A percentile compares a stretch with the other conserved stretches of the same genome.
Conservation (phyloP, 2,329 filamentous ascomycete species). For the Aspergillus glaucus region DNA sequence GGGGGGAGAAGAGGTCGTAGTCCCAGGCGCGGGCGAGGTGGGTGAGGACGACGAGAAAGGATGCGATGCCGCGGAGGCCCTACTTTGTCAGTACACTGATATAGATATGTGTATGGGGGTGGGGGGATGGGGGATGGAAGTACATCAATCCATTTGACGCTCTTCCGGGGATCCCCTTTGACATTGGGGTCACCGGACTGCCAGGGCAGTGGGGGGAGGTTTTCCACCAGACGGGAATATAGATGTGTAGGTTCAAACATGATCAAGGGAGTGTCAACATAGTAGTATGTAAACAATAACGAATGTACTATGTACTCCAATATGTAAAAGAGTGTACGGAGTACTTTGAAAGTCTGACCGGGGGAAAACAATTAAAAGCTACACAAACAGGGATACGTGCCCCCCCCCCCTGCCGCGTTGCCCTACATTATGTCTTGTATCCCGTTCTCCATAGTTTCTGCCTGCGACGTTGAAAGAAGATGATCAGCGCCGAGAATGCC, state of each 20-base stretch:
- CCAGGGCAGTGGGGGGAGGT: slow-evolving; percentile 14
- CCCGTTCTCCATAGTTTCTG: neutral
- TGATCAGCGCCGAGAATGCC: neutral
- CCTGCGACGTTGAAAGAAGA: neutral
- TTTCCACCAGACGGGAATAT: slow-evolving; percentile 15
- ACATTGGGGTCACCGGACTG: slow-evolving; percentile 14
- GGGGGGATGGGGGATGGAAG: slow-evolving; percentile 32
- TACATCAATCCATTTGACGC: slow-evolving; percentile 57
- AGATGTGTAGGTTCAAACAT: neutral
- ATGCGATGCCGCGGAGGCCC: slow-evolving; percentile 50
- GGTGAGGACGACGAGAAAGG: slow-evolving; percentile 48
- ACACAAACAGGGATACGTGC: too few relatives aligned
- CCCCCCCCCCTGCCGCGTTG: too few relatives aligned
- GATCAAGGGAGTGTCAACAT: neutral
- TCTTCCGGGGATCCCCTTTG: slow-evolving; percentile 29
- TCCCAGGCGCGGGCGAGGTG: slow-evolving; percentile 49
- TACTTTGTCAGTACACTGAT: slow-evolving; percentile 13
- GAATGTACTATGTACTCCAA: neutral
- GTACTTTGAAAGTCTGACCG: neutral
- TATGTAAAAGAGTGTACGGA: neutral
- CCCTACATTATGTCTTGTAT: neutral
- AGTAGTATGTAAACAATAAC: neutral
- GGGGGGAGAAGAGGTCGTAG: slow-evolving; percentile 46
- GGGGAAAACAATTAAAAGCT: neutral
- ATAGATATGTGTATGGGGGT: neutral